These are phyloP conservation scores for Inonotus hispidus DNA, from an alignment of 1,284 basidiomycete species.

Conservation along the genomic window DNA sequence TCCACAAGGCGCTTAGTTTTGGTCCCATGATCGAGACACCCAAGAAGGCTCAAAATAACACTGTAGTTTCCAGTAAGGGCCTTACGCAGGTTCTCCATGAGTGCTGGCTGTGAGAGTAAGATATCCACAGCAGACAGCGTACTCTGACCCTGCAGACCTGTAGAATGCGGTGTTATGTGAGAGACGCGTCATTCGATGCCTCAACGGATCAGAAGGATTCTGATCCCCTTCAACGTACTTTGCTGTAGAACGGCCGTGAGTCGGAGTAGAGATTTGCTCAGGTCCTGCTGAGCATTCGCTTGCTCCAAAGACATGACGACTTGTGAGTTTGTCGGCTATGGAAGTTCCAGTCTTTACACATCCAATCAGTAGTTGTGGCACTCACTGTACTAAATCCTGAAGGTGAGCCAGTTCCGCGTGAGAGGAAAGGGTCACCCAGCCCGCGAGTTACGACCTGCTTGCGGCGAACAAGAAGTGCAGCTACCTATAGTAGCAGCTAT, in stretches of 20 bases:
- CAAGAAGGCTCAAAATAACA: conserved; percentile 82
- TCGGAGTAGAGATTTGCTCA: conserved; percentile 76
- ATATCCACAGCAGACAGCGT: conserved; percentile 79
- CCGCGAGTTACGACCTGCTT: conserved; percentile 81
- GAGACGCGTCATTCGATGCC: too few species aligned
- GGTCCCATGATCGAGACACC: conserved; percentile 81
- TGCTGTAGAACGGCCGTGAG: conserved; percentile 84
- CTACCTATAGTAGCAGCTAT: conserved; percentile 39
- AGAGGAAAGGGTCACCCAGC: conserved; percentile 64
- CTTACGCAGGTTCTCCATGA: conserved; percentile 82
- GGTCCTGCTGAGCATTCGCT: conserved; percentile 78
- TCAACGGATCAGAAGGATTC: not conserved
- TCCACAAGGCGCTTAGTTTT: conserved; percentile 85
- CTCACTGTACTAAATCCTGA: conserved; percentile 44
- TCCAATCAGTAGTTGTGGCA: not conserved
- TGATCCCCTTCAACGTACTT: conserved; percentile 39
- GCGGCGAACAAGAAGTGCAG: conserved; percentile 84
- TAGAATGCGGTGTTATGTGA: not conserved
- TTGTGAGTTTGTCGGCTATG: conserved; percentile 49
- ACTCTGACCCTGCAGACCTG: conserved; percentile 54
- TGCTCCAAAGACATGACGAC: conserved; percentile 65
- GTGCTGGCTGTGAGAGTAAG: conserved; percentile 70
- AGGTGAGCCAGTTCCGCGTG: conserved; percentile 21
- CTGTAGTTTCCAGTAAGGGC: conserved; percentile 89
- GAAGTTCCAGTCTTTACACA: not conserved